Evolutionary conservation across 345 rosid species (phyloP), one percentile per base, ranked within the genome.

Genomic region (Moricandia moricandioides): DNA sequence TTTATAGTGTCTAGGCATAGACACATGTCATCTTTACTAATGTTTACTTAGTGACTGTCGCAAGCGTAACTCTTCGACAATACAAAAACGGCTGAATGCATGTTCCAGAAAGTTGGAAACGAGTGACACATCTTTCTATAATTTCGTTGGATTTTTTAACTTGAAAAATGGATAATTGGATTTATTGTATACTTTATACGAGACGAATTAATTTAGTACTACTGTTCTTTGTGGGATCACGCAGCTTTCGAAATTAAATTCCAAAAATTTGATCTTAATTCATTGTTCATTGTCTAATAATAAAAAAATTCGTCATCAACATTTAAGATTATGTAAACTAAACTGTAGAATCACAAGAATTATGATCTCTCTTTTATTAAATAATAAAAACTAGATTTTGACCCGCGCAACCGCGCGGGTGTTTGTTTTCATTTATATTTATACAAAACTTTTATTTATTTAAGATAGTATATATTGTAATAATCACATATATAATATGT

Each of bases 161-260:
- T 21, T 61, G 26, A 61, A 59, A 68, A 68, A 47, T 29, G 55
- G 58, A 52, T 76, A 62, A 35, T 51, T 75, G 54, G 56, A 75
- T 40, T 51, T 69, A 54, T 30, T 62, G 18, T 55, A 69, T 8
- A 37, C 49, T 69, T 69, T 76, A 62, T 34, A 29, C 60, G 62
- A 62, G 29, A 62, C 9, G 64, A 37, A 29, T 68, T 67, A 60
- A 51, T 39, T 39, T 29, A 29, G 3, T 29, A 29, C 31, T 35
- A 76, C 10, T 58, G 24, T 61, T 54, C 0, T 55, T 43, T 74
- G 52, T 59, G 12, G 69, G 52, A 76, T 55, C 75, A 70, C 11
- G 70, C 71, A 76, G 75, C 71, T 77, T 64, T 77, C 49, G 61
- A 77, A 55, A 77, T 70, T 64, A 56, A 77, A 70, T 52, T 43